phyloP scores from a whole-genome alignment of 768 basidiomycete species.

The Leccinum olivaceopallidum region DNA sequence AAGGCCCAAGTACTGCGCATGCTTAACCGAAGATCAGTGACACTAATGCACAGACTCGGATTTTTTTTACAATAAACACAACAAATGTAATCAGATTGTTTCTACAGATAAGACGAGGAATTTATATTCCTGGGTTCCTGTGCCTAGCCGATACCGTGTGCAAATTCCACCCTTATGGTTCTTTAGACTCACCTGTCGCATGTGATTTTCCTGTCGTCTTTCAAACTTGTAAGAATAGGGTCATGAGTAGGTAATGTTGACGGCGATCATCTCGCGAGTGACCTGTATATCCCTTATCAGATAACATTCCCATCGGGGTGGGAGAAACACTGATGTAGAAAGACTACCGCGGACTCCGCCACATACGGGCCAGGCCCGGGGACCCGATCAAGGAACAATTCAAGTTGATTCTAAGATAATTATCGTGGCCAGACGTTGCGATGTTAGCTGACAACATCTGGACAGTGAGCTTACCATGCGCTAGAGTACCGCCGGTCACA shows the following conservation, averaged over 20 bases:
- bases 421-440: background rate
- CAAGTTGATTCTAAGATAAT: background rate
- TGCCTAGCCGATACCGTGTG: no score
- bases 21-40: no score
- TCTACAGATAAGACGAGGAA: no score
- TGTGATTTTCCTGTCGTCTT: background rate
- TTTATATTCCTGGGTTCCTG: no score
- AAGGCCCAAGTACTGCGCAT: no score
- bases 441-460: no score
- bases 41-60: no score
- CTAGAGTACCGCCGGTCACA: background rate
- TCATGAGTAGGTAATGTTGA: background rate
- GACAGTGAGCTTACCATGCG: background rate
- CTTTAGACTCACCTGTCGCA: no score
- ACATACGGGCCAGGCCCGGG: background rate
- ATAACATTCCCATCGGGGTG: background rate
- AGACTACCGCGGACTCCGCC: background rate
- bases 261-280: background rate
- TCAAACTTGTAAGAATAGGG: background rate
- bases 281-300: background rate
- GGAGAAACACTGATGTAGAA: background rate
- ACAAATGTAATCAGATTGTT: background rate
- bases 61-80: no score
- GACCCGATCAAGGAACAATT: background rate
- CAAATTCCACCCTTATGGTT: no score